phyloP scores from a whole-genome alignment of 805 yeast genomes.

The Kregervanrija fluxuum region DNA sequence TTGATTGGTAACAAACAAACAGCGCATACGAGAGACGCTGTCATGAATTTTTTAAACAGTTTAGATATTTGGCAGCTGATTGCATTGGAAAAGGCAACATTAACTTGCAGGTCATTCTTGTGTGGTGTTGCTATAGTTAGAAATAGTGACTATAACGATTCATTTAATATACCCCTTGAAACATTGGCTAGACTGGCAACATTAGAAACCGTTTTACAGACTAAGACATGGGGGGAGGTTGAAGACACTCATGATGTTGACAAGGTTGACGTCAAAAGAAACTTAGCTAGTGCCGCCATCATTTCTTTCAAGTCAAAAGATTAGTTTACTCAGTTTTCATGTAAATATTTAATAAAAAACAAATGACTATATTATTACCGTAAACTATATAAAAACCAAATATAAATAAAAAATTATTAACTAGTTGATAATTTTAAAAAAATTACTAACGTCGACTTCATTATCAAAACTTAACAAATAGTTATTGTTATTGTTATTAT shows the following conservation, averaged over 20 bases:
- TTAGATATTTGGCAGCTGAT: conserved; percentile 74
- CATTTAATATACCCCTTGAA: conserved; percentile 41
- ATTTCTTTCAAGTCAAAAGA: conserved; percentile 27
- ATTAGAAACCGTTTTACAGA: conserved; percentile 78
- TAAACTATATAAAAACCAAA: not conserved
- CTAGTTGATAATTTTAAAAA: too few species aligned
- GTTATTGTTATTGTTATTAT: too few species aligned
- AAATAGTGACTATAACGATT: conserved; percentile 26
- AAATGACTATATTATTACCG: not conserved
- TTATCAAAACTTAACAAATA: conserved; percentile 9
- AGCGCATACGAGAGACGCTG: conserved; percentile 51
- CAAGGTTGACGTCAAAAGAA: conserved; percentile 79
- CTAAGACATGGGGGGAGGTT: conserved; percentile 94
- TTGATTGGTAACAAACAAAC: conserved; percentile 74
- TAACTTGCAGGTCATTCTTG: conserved; percentile 79
- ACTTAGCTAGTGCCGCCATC: conserved; percentile 71
- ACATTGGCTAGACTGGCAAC: conserved; percentile 72
- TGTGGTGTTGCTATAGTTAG: conserved; percentile 68
- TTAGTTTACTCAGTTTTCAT: too few species aligned
- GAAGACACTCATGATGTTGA: conserved; percentile 99
- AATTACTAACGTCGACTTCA: too few species aligned
- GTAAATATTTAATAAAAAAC: not conserved
- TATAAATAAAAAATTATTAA: not conserved
- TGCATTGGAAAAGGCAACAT: conserved; percentile 84
- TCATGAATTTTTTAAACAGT: conserved; percentile 51